phyloP scores from a whole-genome alignment of 305 asterid genomes.

The Rubia tinctorum region DNA sequence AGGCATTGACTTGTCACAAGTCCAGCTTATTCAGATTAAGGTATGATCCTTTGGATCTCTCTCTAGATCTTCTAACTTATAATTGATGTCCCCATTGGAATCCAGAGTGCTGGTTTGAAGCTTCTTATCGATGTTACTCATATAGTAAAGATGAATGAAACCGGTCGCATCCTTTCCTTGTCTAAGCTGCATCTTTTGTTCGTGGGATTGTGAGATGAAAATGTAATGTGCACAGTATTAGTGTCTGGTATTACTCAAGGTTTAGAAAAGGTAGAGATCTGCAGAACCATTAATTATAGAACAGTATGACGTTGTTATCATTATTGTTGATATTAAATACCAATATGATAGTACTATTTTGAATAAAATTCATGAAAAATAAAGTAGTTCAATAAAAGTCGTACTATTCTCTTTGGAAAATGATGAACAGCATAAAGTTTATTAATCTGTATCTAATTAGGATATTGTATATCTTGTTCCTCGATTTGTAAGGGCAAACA shows the following conservation, averaged over 20 bases:
- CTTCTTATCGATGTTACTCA: not conserved
- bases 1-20: conserved; percentile 51
- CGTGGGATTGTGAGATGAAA: not conserved
- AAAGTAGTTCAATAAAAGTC: too few species aligned
- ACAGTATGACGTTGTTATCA: not conserved
- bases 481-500: too few species aligned
- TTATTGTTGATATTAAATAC: too few species aligned
- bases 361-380: too few species aligned
- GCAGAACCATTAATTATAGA: not conserved
- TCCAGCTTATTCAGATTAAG: conserved; percentile 86
- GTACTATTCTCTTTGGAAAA: too few species aligned
- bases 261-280: not conserved
- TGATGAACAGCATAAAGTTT: too few species aligned
- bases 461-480: too few species aligned
- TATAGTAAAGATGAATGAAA: not conserved
- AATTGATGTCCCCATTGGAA: not conserved
- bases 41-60: conserved; percentile 29
- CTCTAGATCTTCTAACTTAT: not conserved
- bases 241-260: not conserved
- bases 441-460: too few species aligned
- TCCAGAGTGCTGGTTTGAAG: not conserved
- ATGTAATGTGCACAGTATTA: too few species aligned
- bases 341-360: too few species aligned
- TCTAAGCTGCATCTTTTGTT: not conserved
- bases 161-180: not conserved